Base-by-base conservation (phyloP, 2,329 filamentous ascomycete species). In the Epichloe bromicola region DNA sequence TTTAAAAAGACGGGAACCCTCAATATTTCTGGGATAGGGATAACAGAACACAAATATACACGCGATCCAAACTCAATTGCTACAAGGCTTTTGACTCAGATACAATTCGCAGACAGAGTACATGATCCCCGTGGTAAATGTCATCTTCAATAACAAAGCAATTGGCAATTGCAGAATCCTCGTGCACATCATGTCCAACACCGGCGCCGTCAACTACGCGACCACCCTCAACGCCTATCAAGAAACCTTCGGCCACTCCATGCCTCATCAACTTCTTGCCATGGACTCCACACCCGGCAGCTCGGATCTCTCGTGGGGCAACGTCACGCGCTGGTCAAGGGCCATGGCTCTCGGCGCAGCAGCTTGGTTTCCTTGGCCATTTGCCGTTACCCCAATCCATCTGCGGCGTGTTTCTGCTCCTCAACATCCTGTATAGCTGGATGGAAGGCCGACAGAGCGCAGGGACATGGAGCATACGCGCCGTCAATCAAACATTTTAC, bases 141-240 rank as follows among this genome's bases (percentile, higher is more conserved):
- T 65, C 34, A 59, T 68, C 17, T 70, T 69, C 46, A 52, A 55
- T 20, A 46, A 42, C 51, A 48, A 46, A 52, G 3, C 54, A 52
- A 12, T 55, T 46, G 57, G 56, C 20, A 52, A 60, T 7, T 37
- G 41, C 36, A n/a, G 68, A 2, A 63, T 80, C 12, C 62, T 80
- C 17, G 59, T 76, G 1, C 77, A 80, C 51, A 65, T 67, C 56
- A 78, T 81, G 70, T 80, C 76, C 54, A 81, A 79, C 60, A 79
- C 76, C 0, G 78, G 78, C 14, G 74, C 70, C 15, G 76, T 77
- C 51, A 76, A 74, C 65, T 69, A 70, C 46, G 74, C 72, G 0
- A 69, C 75, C 1, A 70, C 73, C 0, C 58, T 78, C 12, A 67
- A 76, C 54, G 73, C 70, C 0, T 78, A 73, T 59, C 61, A 61